These are phyloP conservation scores for Penicillium daleae DNA, from an alignment of 495 filamentous ascomycete genomes.

Conservation along the genomic window DNA sequence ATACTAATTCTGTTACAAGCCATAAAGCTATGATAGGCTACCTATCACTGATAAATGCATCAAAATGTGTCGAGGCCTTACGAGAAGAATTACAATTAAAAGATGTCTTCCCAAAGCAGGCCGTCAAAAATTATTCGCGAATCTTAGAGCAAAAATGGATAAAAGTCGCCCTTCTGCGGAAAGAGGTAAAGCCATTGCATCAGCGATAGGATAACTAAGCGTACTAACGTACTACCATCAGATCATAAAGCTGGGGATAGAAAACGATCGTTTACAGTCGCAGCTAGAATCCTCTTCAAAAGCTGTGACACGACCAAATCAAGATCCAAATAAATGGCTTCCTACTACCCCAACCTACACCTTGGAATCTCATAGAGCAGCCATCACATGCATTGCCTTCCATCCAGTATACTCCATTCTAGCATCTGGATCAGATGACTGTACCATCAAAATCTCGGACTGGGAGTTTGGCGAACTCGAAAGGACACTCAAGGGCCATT, in stretches of 20 bases:
- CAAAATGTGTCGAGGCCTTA: not conserved
- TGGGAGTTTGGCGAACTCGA: conserved; percentile 96
- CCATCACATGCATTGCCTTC: conserved; percentile 89
- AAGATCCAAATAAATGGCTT: conserved; percentile 7
- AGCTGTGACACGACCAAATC: not conserved
- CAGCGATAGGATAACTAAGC: not conserved
- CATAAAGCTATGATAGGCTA: conserved; percentile 23
- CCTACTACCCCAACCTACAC: conserved; percentile 57
- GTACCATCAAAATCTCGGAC: conserved; percentile 96
- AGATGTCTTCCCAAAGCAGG: not conserved
- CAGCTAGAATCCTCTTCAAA: not conserved
- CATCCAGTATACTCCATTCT: conserved; percentile 92
- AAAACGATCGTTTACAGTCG: conserved; percentile 1
- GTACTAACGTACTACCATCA: conserved; percentile 4
- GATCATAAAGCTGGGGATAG: conserved; percentile 3
- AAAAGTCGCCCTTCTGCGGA: not conserved
- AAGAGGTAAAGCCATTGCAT: not conserved
- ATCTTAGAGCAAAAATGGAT: conserved; percentile 18
- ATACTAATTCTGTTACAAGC: not conserved
- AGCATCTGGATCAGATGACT: conserved; percentile 91
- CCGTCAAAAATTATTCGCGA: conserved; percentile 4
- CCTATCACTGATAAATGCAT: conserved; percentile 8
- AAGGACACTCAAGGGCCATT: conserved; percentile 90
- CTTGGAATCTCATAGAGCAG: conserved; percentile 79
- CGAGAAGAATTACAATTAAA: conserved; percentile 9